These are phyloP conservation scores for Fusarium sp. DNA, from an alignment of 2,329 filamentous ascomycete species.

Conservation along the genomic window DNA sequence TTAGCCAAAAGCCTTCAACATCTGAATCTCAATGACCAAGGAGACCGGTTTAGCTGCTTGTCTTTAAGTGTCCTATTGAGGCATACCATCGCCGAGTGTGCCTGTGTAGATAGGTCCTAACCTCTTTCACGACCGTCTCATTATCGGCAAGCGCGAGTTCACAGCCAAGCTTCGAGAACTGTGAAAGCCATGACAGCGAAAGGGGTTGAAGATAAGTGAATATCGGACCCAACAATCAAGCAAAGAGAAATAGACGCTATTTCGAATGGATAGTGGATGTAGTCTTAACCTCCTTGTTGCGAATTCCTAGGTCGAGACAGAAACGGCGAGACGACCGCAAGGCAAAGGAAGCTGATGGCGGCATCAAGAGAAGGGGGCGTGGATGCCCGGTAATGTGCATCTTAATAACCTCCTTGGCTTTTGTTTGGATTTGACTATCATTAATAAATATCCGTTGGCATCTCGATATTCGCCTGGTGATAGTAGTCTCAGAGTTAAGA, in stretches of 20 bases:
- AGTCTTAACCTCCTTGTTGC: neutral
- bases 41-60: neutral
- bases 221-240: neutral
- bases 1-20: neutral
- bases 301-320: neutral
- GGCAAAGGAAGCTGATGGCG: neutral
- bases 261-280: neutral
- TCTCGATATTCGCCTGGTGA: neutral
- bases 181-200: neutral
- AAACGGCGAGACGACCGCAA: no score
- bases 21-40: neutral
- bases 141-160: neutral
- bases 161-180: neutral
- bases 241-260: neutral
- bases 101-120: neutral
- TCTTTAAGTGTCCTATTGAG: neutral
- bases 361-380: neutral
- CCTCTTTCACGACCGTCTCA: neutral
- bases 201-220: neutral
- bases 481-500: neutral
- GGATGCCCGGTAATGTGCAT: neutral
- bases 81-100: neutral
- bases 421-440: neutral
- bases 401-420: neutral
- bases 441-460: neutral